Base-by-base conservation (phyloP, 1,139 yeast genomes). In the Debaryomyces subglobosus region DNA sequence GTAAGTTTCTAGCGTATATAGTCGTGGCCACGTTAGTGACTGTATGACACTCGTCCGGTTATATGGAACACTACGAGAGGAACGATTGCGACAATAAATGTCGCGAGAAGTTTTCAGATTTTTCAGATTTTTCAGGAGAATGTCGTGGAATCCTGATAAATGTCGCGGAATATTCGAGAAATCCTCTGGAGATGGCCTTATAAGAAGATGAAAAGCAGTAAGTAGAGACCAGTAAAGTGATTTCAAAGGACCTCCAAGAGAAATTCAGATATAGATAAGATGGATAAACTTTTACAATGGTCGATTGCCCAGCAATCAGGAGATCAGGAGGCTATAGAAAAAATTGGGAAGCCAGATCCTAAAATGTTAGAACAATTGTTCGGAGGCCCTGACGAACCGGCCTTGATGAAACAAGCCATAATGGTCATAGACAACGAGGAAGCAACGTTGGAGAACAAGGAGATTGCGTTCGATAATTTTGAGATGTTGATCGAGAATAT, bases 271-370 rank as follows among this genome's bases (percentile, higher is more conserved):
- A 44, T 48, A 34, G 27, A 30, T 24, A 30, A 21, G 13, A 92
- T 92, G 98, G 97, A 92, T 53, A 91, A 91, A 66, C 68, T 92
- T 57, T 71, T 92, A 55, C 89, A 90, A 58, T 92, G 98, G 98
- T 90, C 97, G 4, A 79, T 91, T 43, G 96, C 91, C 3, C 86
- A 83, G 59, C 82, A 86, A 50, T 78, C 85, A 13, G 86, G 84
- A 4, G 91, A 87, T 60, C 76, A 84, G 51, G 89, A 80, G 47
- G 83, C 87, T 2, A 74, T 79, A 47, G 78, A 71, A 7, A 81
- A 77, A 53, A 79, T 79, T 7, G 90, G 91, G 0, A 72, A 67
- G 13, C 92, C 92, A 23, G 96, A 92, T 63, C 89, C 95, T 29
- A 82, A 87, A 59, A 73, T 87, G 51, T 71, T 94, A 46, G 82